Conservation (phyloP, 2,329 filamentous ascomycete species). For the Sarocladium kiliense region DNA sequence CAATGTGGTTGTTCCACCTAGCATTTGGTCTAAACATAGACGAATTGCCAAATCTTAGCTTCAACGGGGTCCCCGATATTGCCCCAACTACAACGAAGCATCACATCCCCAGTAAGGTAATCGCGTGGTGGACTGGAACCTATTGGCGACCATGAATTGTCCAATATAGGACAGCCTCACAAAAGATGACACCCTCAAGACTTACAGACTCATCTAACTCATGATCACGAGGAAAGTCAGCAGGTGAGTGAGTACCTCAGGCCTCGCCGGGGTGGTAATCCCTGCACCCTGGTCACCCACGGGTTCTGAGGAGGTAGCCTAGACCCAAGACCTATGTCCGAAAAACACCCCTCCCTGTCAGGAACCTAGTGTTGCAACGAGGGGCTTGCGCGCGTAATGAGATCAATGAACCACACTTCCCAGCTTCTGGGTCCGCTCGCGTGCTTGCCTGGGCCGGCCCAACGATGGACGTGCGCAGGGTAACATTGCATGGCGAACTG, state of each 20-base stretch:
- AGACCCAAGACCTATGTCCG: background rate
- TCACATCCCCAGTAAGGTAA: too few species aligned
- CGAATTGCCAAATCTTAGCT: too few species aligned
- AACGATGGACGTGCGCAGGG: background rate
- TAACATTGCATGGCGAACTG: background rate
- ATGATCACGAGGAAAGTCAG: background rate
- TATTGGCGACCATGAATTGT: background rate
- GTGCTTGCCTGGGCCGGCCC: constrained; percentile 1
- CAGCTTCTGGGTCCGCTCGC: constrained; percentile 3
- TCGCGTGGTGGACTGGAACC: background rate
- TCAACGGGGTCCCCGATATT: too few species aligned
- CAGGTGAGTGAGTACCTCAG: background rate
- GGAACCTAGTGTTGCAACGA: background rate
- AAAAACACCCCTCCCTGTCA: background rate
- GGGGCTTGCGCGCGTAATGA: constrained; percentile 3
- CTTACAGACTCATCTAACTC: background rate
- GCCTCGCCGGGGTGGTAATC: background rate
- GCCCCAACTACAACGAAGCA: too few species aligned
- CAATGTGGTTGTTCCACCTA: too few species aligned
- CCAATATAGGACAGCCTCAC: background rate
- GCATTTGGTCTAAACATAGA: too few species aligned
- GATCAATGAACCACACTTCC: constrained; percentile 5
- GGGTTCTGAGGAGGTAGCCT: background rate
- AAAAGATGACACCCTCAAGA: background rate
- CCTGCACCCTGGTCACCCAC: background rate